Evolutionary conservation across 495 filamentous ascomycete genomes (phyloP).

Genomic region (Lichenothelia convexa): DNA sequence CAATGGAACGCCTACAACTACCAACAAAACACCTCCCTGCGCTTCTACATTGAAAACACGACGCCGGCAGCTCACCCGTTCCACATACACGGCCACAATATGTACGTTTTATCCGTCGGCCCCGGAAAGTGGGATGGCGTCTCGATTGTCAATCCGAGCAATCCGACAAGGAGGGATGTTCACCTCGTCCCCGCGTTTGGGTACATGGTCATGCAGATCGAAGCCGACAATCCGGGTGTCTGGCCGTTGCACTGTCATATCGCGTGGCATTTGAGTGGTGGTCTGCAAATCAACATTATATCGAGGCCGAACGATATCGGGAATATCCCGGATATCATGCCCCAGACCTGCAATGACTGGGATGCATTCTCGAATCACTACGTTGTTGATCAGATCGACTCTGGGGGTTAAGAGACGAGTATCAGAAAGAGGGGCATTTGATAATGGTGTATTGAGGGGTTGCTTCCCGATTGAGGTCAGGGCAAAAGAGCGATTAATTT

Average conservation of each 20-base stretch:
- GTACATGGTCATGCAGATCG: conserved; percentile 8
- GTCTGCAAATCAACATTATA: conserved; percentile 8
- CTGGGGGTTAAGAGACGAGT: too few species aligned
- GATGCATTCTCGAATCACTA: conserved; percentile 1
- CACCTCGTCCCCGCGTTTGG: conserved; percentile 9
- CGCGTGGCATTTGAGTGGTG: conserved; percentile 12
- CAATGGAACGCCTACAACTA: conserved; percentile 13
- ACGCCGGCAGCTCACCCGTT: conserved; percentile 9
- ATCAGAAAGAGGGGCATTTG: too few species aligned
- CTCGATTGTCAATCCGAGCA: conserved; percentile 6
- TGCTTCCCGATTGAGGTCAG: too few species aligned
- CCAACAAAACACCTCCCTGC: conserved; percentile 4
- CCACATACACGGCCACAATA: conserved; percentile 15
- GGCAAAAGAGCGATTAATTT: too few species aligned
- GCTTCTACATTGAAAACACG: conserved; percentile 9
- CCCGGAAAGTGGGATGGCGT: conserved; percentile 9
- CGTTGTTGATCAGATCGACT: conserved; percentile 12
- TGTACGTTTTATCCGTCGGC: conserved; percentile 11
- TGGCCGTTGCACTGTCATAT: conserved; percentile 16
- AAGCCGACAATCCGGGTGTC: conserved; percentile 11
- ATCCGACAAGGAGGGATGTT: conserved; percentile 10
- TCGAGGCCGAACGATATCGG: conserved; percentile 4
- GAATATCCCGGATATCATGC: conserved; percentile 4
- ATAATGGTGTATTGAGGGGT: too few species aligned
- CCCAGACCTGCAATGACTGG: conserved; percentile 9